Base-by-base conservation (phyloP, 805 yeast species). In the Myxozyma vanderwaltii region DNA sequence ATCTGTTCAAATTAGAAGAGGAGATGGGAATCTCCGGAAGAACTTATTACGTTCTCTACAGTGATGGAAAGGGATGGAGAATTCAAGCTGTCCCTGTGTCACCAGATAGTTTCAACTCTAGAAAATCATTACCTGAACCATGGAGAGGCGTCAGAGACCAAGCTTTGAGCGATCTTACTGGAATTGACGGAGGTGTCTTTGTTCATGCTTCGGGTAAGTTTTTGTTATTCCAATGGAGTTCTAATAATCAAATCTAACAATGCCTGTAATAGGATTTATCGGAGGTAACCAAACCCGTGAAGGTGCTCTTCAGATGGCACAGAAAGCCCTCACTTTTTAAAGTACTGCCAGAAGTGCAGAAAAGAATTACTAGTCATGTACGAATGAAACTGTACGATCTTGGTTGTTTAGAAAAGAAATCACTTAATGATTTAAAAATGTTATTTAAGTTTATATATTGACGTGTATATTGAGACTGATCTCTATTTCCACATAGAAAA, bases 61-160 rank as follows among this genome's bases (percentile, higher is more conserved):
- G 84, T 31, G 96, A 91, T 70, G 75, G 83, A 13, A 76, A 78
- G 39, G 73, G 72, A 29, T 89, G 95, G 92, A 83, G 99, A 77
- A 82, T 94, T 51, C 88, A 96, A 49, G 91, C 97, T 3, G 97
- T 92, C 26, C 86, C 96, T n/a, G 79, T 86, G n/a, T 79, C 83
- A 33, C 77, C 88, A 2, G 78, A 86, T 5, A 85, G 95, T 15
- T 94, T 94, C 71, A 88, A 85, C 63, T 88, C 89, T 71, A 84
- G 99, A 76, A 82, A 82, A 73, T 87, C 96, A 31, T 79, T 94
- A 59, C 97, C 97, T 13, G 94, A 88, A 73, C 81, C 83, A 19
- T 88, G 96, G 90, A 83, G 99, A 77, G 99, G 99, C n/a, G 76
- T 91, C 48, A 84, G 99, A 72, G 99, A 94, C 71, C 92, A 88